Evolutionary conservation across 257 asterid species (phyloP).

Genomic region (Ilex aquifolium): DNA sequence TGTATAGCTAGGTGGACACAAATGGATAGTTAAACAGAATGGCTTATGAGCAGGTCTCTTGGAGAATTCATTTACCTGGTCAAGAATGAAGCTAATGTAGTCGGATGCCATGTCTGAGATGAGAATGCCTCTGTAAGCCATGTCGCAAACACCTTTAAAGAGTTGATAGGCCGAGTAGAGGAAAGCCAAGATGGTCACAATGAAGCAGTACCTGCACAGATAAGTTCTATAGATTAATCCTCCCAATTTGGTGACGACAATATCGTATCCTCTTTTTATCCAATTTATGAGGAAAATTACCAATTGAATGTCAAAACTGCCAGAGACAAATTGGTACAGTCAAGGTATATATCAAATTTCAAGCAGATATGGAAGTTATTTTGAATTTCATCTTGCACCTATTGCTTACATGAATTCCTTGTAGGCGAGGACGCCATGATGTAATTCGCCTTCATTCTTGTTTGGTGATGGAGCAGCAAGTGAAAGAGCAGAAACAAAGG

Average conservation of each 20-base stretch:
- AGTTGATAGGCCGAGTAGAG: conserved; percentile 44
- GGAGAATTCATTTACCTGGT: conserved; percentile 38
- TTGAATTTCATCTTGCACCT: not conserved
- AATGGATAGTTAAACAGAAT: not conserved
- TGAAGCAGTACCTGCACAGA: conserved; percentile 40
- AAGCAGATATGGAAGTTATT: not conserved
- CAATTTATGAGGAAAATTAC: too few relatives aligned
- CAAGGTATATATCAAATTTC: too few relatives aligned
- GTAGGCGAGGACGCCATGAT: conserved; percentile 22
- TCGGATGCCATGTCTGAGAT: conserved; percentile 59
- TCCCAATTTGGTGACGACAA: not conserved
- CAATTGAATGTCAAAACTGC: too few relatives aligned
- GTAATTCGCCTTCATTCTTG: conserved; percentile 3
- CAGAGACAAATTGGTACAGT: too few relatives aligned
- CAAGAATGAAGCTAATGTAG: conserved; percentile 50
- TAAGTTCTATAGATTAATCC: not conserved
- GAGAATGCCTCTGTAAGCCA: conserved; percentile 45
- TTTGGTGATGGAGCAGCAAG: conserved; percentile 30
- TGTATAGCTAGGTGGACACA: too few relatives aligned
- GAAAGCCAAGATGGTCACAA: conserved; percentile 27
- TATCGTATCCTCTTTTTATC: too few relatives aligned
- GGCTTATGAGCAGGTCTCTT: not conserved
- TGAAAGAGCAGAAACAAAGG: conserved; percentile 42
- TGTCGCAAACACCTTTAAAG: conserved; percentile 48
- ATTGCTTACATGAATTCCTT: conserved; percentile 34